Evolutionary conservation across 306 rosid genomes (phyloP).

Genomic region (Urtica urens): DNA sequence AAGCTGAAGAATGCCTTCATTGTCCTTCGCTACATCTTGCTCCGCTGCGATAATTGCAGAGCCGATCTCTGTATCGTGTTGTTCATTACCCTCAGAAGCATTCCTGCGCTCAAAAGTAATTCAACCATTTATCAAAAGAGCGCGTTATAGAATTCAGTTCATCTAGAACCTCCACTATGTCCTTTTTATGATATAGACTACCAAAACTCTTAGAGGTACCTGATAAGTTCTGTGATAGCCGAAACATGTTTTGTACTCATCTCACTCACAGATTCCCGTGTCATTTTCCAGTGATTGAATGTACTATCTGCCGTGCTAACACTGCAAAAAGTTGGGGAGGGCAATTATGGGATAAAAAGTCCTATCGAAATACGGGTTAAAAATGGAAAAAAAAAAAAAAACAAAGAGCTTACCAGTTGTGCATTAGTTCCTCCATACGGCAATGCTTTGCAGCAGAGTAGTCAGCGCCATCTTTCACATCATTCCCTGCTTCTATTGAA

Average conservation of each 20-base stretch:
- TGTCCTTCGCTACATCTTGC: slow-evolving; percentile 52
- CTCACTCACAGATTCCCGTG: slow-evolving; percentile 52
- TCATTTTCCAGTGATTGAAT: slow-evolving; percentile 44
- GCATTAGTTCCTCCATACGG: slow-evolving; percentile 69
- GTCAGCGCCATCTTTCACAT: slow-evolving; percentile 56
- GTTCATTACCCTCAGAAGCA: slow-evolving; percentile 46
- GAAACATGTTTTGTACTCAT: slow-evolving; percentile 47
- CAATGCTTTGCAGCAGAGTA: slow-evolving; percentile 86
- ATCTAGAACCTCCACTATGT: too few species aligned
- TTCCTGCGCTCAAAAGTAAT: too few species aligned
- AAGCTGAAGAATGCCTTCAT: slow-evolving; percentile 36
- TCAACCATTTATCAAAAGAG: too few species aligned
- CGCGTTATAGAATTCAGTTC: too few species aligned
- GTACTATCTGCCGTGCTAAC: slow-evolving; percentile 44
- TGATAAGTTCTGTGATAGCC: slow-evolving; percentile 42
- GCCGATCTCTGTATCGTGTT: slow-evolving; percentile 55
- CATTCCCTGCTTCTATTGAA: slow-evolving; percentile 60
- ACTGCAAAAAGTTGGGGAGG: slow-evolving; percentile 22
- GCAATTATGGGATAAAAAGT: slow-evolving; percentile 7
- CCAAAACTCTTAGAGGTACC: slow-evolving; percentile 56
- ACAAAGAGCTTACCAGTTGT: slow-evolving; percentile 42
- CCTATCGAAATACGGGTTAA: not conserved
- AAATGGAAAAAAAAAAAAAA: not conserved
- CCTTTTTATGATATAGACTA: too few species aligned
- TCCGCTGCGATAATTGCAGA: slow-evolving; percentile 50